Evolutionary conservation across 2,329 filamentous ascomycete genomes (phyloP).

Genomic region (Botrytis elliptica): DNA sequence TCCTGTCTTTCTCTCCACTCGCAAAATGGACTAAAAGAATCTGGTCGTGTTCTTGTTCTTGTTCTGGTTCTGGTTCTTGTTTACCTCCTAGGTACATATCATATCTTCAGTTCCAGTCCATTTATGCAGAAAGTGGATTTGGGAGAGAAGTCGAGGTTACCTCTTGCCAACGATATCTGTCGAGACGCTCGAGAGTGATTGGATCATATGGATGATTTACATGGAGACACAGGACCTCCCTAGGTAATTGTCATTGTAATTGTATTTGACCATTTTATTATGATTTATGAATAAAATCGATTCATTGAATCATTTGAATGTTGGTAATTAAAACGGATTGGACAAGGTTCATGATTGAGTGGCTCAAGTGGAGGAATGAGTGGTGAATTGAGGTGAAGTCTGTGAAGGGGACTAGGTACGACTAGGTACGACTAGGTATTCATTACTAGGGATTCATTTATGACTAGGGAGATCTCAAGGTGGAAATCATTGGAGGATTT

Average conservation of each 20-base stretch:
- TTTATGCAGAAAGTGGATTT: neutral
- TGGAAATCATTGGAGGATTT: no score
- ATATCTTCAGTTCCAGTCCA: neutral
- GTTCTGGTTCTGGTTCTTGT: neutral
- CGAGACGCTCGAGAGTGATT: neutral
- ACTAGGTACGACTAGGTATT: neutral
- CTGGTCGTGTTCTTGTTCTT: neutral
- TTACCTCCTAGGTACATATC: neutral
- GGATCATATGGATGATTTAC: neutral
- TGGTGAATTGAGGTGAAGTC: neutral
- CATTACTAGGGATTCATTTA: no score
- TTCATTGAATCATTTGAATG: no score
- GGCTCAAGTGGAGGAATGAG: no score
- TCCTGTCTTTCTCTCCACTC: neutral
- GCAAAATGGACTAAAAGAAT: neutral
- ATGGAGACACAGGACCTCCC: neutral
- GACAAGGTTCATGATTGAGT: neutral
- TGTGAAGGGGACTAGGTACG: neutral
- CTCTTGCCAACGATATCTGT: neutral
- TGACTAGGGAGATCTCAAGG: no score
- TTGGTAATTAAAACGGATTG: neutral
- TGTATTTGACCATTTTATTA: neutral
- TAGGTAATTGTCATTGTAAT: neutral
- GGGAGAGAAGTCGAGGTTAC: neutral
- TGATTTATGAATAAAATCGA: neutral